Evolutionary conservation across 2,329 filamentous ascomycete genomes (phyloP), one percentile per base, ranked within the genome.

Genomic region (Gaeumannomyces sp.): DNA sequence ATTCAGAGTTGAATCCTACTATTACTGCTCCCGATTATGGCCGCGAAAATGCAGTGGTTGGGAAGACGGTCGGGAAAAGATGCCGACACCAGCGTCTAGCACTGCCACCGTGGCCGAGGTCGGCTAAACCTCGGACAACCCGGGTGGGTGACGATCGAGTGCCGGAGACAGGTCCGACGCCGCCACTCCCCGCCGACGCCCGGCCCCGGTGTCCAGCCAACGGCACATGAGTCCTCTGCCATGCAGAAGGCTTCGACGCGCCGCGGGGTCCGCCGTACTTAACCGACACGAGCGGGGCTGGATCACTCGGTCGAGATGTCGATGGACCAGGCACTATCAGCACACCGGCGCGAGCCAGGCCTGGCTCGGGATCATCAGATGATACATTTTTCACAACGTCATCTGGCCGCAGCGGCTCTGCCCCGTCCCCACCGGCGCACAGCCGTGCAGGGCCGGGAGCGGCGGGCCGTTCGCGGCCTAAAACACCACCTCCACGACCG

Each of bases 311-410:
- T 11, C 45, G 45, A 53, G 22, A 53, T 53, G 45, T 53, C 7
- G 45, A 53, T 53, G 45, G 45, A n/a, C 45, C 45, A 22, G 45
- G 45, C 5, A n/a, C 45, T n/a, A n/a, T 53, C 19, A 59, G 19
- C 3, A 59, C 57, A 22, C 25, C 13, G 27, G 22, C 25, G 19
- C 45, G 60, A 59, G 53, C 33, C 11, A 64, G 62, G 31, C 25
- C 35, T 27, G 53, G 57, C 4, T 64, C 62, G 25, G 38, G 13
- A 6, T 80, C 78, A 5, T 81, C 80, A 3, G 71, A 80, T 67
- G 80, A 82, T 64, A 81, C 77, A 0, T 83, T 83, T 67, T 79
- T 76, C 63, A 73, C 78, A 38, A 71, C 73, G 59, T 73, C 75
- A 57, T 74, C 73, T 29, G 62, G 62, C 28, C 56, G 29, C 31